These are phyloP conservation scores for Ilyonectria sp. DNA, from an alignment of 2,329 filamentous ascomycete genomes.

Conservation along the genomic window DNA sequence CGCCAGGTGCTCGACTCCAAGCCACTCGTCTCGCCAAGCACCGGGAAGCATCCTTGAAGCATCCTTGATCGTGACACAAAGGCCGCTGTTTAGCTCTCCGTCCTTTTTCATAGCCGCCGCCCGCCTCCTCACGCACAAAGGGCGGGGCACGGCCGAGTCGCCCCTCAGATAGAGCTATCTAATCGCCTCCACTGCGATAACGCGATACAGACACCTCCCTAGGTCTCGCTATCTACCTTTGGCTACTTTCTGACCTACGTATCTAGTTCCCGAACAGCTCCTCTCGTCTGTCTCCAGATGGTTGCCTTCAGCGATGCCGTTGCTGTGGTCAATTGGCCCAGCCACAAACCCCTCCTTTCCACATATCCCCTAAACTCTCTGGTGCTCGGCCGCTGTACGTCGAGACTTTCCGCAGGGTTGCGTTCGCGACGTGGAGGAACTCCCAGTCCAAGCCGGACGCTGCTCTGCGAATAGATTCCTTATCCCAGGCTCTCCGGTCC, in stretches of 20 bases:
- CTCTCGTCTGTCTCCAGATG: background rate
- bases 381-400: slow-evolving; percentile 26
- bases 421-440: slow-evolving; percentile 18
- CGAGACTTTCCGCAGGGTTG: slow-evolving; percentile 40
- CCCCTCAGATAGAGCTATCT: slow-evolving; percentile 3
- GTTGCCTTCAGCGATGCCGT: slow-evolving; percentile 12
- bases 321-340: slow-evolving; percentile 22
- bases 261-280: slow-evolving; percentile 19
- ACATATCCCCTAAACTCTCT: slow-evolving; percentile 29
- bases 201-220: slow-evolving; percentile 17
- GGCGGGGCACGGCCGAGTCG: slow-evolving; percentile 22
- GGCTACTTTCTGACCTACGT: slow-evolving; percentile 15
- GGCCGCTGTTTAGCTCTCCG: slow-evolving; percentile 1
- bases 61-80: slow-evolving; percentile 11
- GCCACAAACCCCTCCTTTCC: slow-evolving; percentile 29
- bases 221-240: slow-evolving; percentile 23
- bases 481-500: background rate
- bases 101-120: background rate
- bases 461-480: background rate
- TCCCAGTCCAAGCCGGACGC: slow-evolving; percentile 9
- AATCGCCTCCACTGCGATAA: background rate
- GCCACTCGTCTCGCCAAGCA: slow-evolving; percentile 20
- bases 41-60: background rate
- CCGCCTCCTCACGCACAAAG: slow-evolving; percentile 6
- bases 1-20: slow-evolving; percentile 25